Conservation (phyloP, 2,329 filamentous ascomycete genomes). For the Aspergillus floridensis region DNA sequence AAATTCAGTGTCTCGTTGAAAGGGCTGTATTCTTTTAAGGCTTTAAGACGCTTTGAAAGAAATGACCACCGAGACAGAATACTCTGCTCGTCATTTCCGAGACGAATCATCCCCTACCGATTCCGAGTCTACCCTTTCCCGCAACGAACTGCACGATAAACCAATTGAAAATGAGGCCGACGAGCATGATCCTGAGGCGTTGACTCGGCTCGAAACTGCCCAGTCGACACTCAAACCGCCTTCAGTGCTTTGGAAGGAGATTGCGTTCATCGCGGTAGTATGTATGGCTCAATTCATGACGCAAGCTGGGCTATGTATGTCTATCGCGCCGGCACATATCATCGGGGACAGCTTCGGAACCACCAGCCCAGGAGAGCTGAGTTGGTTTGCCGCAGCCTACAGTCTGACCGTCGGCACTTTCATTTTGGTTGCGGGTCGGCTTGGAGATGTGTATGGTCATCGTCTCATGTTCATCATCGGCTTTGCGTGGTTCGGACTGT, state of each 20-base stretch:
- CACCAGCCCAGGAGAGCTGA: constrained; percentile 43
- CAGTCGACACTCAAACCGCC: constrained; percentile 16
- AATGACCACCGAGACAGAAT: neutral
- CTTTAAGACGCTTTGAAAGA: neutral
- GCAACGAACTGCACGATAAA: constrained; percentile 5
- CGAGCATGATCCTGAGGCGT: constrained; percentile 13
- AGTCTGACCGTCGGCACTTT: constrained; percentile 44
- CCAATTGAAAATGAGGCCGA: neutral
- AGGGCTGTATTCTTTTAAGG: neutral
- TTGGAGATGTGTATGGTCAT: constrained; percentile 40
- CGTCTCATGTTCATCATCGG: constrained; percentile 37
- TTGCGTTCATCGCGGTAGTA: constrained; percentile 30
- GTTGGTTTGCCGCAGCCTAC: constrained; percentile 59
- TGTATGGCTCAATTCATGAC: constrained; percentile 41
- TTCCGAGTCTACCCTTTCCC: neutral
- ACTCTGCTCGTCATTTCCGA: neutral
- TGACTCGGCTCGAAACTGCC: constrained; percentile 15
- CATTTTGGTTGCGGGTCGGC: constrained; percentile 35
- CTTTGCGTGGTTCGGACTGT: constrained; percentile 37
- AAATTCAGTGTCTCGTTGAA: neutral
- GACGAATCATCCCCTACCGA: neutral
- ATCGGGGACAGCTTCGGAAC: constrained; percentile 50
- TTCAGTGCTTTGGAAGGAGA: constrained; percentile 22
- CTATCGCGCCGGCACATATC: constrained; percentile 48
- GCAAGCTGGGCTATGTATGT: constrained; percentile 47